Percentiles rank a stretch among this genome's conserved stretches.
Conservation (phyloP, 2,329 filamentous ascomycete species). For the Boeremia exigua region DNA sequence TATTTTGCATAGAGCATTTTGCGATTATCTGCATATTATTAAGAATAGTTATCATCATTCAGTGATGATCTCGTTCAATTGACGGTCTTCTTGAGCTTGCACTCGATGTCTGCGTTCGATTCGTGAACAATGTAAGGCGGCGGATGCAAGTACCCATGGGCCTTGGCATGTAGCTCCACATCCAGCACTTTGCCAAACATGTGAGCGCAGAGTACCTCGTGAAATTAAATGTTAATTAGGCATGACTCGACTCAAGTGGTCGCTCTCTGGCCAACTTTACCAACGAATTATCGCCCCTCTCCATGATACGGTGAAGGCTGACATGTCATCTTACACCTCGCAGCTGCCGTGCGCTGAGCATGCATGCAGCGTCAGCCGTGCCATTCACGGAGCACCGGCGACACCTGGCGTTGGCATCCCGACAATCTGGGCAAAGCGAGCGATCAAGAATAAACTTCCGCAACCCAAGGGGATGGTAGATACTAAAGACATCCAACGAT, state of each 20-base stretch:
- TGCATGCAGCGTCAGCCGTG: conserved; percentile 1
- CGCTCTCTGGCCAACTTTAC: neutral
- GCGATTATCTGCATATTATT: conserved; percentile 12
- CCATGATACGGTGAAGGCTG: neutral
- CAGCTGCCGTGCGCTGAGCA: neutral
- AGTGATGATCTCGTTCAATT: neutral
- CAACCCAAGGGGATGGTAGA: conserved; percentile 9
- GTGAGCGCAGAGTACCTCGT: no score
- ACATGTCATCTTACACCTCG: neutral
- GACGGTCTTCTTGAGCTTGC: neutral
- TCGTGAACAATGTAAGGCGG: neutral
- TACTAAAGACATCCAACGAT: neutral
- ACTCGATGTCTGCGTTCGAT: neutral
- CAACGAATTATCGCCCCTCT: neutral
- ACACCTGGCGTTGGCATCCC: neutral
- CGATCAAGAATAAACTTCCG: conserved; percentile 5
- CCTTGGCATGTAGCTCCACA: neutral
- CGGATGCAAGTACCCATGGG: neutral
- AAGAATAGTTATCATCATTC: neutral
- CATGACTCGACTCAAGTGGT: neutral
- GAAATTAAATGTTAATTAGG: no score
- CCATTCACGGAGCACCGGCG: neutral
- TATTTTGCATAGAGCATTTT: conserved; percentile 11
- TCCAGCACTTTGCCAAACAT: no score
- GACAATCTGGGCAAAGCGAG: conserved; percentile 13